A percentile compares a stretch with the other conserved stretches of the same genome.
Evolutionary conservation across 495 filamentous ascomycete species (phyloP).

Genomic region (Neurospora hispaniola): DNA sequence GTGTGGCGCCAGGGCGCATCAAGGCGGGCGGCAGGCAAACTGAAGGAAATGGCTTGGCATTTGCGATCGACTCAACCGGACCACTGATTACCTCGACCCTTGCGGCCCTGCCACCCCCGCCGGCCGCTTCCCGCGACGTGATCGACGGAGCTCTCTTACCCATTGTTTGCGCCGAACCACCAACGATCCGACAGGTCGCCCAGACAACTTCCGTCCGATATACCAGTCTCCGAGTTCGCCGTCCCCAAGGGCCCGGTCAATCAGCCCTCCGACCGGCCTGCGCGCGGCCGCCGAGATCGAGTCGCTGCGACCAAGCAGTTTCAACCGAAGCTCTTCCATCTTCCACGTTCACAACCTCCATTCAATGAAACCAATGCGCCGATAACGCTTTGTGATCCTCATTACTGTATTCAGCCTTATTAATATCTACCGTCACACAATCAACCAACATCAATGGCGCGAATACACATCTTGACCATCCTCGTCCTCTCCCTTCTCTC

Average conservation of each 20-base stretch:
- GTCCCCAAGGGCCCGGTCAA: neutral
- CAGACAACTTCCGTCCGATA: neutral
- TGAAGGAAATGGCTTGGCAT: neutral
- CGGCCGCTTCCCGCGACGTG: neutral
- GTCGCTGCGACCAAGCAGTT: neutral
- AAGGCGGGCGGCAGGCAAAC: neutral
- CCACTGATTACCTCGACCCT: neutral
- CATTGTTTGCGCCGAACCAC: neutral
- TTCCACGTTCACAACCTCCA: neutral
- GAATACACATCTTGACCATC: slow-evolving; percentile 22
- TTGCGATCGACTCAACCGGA: neutral
- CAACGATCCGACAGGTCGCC: neutral
- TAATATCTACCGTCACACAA: neutral
- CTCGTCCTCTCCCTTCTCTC: slow-evolving; percentile 22
- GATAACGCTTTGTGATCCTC: neutral
- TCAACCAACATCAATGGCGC: slow-evolving; percentile 19
- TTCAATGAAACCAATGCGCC: neutral
- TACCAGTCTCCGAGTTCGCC: neutral
- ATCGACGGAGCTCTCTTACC: neutral
- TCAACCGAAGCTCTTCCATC: neutral
- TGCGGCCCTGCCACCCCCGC: neutral
- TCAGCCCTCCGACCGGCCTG: neutral
- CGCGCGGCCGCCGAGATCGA: neutral
- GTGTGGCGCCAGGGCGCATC: neutral
- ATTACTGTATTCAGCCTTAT: neutral